Base-by-base conservation (phyloP, 345 rosid species). In the Lagerstroemia speciosa region DNA sequence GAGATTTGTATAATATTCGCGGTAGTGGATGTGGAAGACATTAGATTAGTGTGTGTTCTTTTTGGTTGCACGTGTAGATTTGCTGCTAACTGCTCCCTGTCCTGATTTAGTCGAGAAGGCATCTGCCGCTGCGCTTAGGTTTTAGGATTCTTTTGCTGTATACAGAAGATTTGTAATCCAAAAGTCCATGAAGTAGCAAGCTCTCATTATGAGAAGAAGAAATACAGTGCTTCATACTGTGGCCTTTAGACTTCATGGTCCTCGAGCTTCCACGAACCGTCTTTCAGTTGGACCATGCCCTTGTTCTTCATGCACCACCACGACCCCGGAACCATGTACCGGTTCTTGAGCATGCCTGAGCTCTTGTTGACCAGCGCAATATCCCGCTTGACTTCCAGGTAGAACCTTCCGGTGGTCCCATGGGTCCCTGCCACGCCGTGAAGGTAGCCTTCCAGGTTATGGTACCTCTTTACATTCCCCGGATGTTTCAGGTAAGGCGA, bases 231-330 rank as follows among this genome's bases (percentile, higher is more conserved):
- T 53, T 53, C 34, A 19, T 8, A 5, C 10, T 4, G 11, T 16
- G 19, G 63, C 17, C 29, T 20, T 58, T 8, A 58, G 8, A 58
- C 63, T 62, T 80, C 76, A 19, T 77, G 81, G 63, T 82, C 88
- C 24, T 73, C 66, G 19, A 85, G 78, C 71, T 63, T 63, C 92
- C 96, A 87, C 5, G 76, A 61, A 22, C 87, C 86, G 27, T 89
- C 84, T 11, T 69, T 67, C 74, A 22, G 40, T 72, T 89, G 87
- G 77, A 84, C 66, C 90, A 87, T 85, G 60, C 87, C 87, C 53
- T 65, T 85, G 67, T 85, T 79, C 64, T 72, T 70, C 67, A 68
- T 46, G 61, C 74, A 57, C 85, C 87, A 81, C 95, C 92, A 89
- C 11, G 8, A 20, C 53, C 38, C 74, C 14, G 87, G 90, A 37